Conservation (phyloP, 495 filamentous ascomycete genomes). For the Niebla homalea region DNA sequence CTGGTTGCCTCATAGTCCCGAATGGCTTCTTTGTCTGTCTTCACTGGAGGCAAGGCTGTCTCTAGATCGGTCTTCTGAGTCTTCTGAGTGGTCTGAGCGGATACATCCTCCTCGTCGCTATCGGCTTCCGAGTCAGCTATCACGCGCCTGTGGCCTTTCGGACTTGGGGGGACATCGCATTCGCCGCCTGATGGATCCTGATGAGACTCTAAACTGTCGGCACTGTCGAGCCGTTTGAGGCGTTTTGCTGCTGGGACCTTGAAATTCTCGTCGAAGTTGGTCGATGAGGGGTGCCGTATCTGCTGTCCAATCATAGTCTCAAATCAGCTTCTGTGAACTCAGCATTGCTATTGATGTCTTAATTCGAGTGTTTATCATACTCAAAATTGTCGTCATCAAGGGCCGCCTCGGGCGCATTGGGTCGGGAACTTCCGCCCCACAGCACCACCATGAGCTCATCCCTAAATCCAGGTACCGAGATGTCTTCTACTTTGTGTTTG, state of each 20-base stretch:
- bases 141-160: constrained; percentile 12
- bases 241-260: constrained; percentile 22
- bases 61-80: constrained; percentile 57
- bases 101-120: constrained; percentile 27
- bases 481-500: no score
- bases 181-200: constrained; percentile 2
- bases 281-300: constrained; percentile 26
- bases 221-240: constrained; percentile 24
- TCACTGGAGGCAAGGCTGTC: constrained; percentile 54
- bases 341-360: no score
- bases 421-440: no score
- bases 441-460: no score
- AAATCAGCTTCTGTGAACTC: no score
- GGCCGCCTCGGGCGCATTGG: no score
- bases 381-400: no score
- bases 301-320: constrained; percentile 20
- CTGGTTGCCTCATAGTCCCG: constrained; percentile 61
- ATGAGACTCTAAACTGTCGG: constrained; percentile 19
- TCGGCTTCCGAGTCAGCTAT: constrained; percentile 24
- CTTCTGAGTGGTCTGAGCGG: constrained; percentile 13
- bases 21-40: constrained; percentile 57
- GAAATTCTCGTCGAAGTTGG: constrained; percentile 25
- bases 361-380: no score
- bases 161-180: background rate
- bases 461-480: no score